Base-by-base conservation (phyloP, 495 filamentous ascomycete genomes). In the Hyaloscypha finlandica region DNA sequence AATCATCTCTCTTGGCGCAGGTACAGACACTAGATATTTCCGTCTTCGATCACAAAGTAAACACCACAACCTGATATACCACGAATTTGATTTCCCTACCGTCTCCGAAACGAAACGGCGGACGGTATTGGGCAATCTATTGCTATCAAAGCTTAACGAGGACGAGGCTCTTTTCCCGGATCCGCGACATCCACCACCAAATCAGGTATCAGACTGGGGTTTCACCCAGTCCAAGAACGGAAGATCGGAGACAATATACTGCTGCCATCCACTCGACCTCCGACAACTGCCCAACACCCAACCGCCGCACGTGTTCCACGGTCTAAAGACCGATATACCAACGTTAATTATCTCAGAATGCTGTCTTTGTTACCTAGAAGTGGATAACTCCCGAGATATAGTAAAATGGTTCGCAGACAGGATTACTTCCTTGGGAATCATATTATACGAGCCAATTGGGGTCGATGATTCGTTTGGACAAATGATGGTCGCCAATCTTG, bases 321-420 rank as follows among this genome's bases (percentile, higher is more conserved):
- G 75, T 14, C 71, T 85, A 25, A 74, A 70, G 54, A 77, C 69
- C 9, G 72, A 81, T 37, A 29, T 91, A 0, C 94, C 94, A 1
- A 98, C 94, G 1, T 77, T 98, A 16, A 71, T 98, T 45, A 82
- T 98, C 12, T 97, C 93, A 0, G 95, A 99, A 76, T 97, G 94
- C 80, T 97, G 95, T 77, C 83, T 99, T 30, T 89, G 93, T 68
- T 99, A 99, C 75, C 84, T 99, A 1, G 81, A 87, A 1, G 83
- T 88, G 0, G 65, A 80, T 0, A 82, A 86, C 35, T 89, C 92
- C 1, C 78, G 79, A 54, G 74, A 77, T 14, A 86, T 95, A 12
- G 79, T 97, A n/a, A 68, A 81, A 29, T 89, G 86, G 73, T 92
- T 96, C 70, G 81, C 85, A 4, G 76, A 81, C 19, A 77, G 69